Evolutionary conservation across 2,329 filamentous ascomycete genomes (phyloP).

Genomic region (Apiospora malaysiana): DNA sequence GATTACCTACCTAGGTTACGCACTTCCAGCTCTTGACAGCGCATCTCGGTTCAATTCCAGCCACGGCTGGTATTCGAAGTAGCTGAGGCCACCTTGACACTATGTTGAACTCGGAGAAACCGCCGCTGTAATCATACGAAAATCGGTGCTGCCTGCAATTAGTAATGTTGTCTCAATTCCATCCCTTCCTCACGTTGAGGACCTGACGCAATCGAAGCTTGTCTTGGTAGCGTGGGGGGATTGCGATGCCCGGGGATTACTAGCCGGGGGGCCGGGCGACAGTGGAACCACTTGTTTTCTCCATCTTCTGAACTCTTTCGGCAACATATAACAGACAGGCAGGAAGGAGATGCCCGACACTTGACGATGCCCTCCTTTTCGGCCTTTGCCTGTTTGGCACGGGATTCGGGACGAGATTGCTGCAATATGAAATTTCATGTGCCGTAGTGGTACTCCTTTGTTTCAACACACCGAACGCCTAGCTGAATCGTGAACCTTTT

Average conservation of each 20-base stretch:
- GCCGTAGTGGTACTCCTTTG: neutral
- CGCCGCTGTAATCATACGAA: neutral
- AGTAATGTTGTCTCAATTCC: neutral
- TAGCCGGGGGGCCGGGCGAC: neutral
- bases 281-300: neutral
- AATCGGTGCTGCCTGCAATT: neutral
- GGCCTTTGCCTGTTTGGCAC: neutral
- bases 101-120: neutral
- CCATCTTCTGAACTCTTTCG: neutral
- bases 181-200: neutral
- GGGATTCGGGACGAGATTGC: neutral
- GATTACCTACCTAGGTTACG: too few species aligned
- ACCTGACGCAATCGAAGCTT: neutral
- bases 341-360: neutral
- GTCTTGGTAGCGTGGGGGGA: neutral
- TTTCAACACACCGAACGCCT: slow-evolving; percentile 12
- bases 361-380: neutral
- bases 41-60: neutral
- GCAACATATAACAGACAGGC: neutral
- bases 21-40: neutral
- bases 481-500: neutral
- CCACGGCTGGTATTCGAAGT: neutral
- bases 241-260: neutral
- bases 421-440: neutral
- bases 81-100: neutral